Percentiles rank a stretch among this genome's conserved stretches.
These are phyloP conservation scores for Vinca major DNA, from an alignment of 305 asterid species.

Conservation along the genomic window DNA sequence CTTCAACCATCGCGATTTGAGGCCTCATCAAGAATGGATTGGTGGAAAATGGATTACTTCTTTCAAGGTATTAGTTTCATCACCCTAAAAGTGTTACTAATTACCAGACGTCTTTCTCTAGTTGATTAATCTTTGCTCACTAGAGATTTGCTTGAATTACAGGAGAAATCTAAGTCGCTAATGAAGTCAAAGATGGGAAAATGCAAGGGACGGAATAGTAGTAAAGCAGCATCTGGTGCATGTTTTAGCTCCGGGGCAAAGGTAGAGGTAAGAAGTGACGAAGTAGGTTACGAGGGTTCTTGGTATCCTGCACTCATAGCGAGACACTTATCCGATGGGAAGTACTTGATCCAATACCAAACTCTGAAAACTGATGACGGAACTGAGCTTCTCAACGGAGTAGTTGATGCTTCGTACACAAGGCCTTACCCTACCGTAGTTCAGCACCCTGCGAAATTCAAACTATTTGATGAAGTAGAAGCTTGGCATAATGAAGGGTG, in stretches of 20 bases:
- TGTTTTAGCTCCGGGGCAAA: slow-evolving; percentile 25
- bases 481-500: slow-evolving; percentile 52
- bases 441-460: slow-evolving; percentile 25
- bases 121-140: background rate
- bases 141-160: slow-evolving; percentile 21
- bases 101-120: background rate
- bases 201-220: slow-evolving; percentile 31
- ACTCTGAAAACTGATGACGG: slow-evolving; percentile 33
- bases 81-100: slow-evolving; percentile 12
- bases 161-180: slow-evolving; percentile 32
- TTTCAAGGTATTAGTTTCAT: slow-evolving; percentile 14
- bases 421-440: slow-evolving; percentile 43
- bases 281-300: slow-evolving; percentile 37
- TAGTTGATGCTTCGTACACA: slow-evolving; percentile 33
- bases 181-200: slow-evolving; percentile 27
- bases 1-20: slow-evolving; percentile 9
- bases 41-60: slow-evolving; percentile 16
- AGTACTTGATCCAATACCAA: slow-evolving; percentile 40
- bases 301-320: slow-evolving; percentile 47
- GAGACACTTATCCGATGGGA: slow-evolving; percentile 22
- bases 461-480: slow-evolving; percentile 39
- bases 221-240: slow-evolving; percentile 13
- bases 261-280: slow-evolving; percentile 49
- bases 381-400: slow-evolving; percentile 30
- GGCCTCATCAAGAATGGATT: slow-evolving; percentile 21